Evolutionary conservation across 345 rosid genomes (phyloP), one percentile per base, ranked within the genome.

Genomic region (Citrus sp.): DNA sequence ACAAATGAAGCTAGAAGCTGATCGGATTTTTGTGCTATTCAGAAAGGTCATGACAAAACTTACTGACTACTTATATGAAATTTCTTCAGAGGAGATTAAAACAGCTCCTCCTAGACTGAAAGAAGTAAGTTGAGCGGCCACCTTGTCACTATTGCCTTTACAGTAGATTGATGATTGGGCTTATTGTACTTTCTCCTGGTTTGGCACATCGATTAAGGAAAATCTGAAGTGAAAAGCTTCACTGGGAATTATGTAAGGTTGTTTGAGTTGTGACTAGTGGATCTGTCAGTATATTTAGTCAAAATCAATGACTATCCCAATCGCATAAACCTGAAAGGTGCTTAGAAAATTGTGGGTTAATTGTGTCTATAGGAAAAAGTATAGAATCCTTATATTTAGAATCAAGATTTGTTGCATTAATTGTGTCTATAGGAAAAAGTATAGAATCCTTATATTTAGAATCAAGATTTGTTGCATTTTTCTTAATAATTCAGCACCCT

Each of bases 1-100:
- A 63, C 96, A 94, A 84, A 86, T 91, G 90, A 91, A 90, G 85
- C 75, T 97, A 74, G 98, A 89, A 77, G 91, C 94, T 79, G 86
- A 81, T 9, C 93, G 89, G 84, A 86, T 97, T 81, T 67, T 92
- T 74, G 85, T 94, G 7, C 84, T 88, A 67, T 89, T 93, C 72
- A 87, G 87, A 30, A 97, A 94, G 89, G 85, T 87, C 79, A 92
- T 87, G 91, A 91, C 87, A 84, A 97, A 93, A 83, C 84, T 97
- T 63, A 76, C 89, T 84, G 91, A 91, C 79, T 88, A 92, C 79
- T 74, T 97, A 61, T 72, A 88, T 34, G 84, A 87, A 65, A 75
- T 91, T 76, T 93, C 93, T 75, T 84, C 94, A 4, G 80, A 89
- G 40, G 94, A 94, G 87, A 83, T 88, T 37, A 86, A 84, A 61